Evolutionary conservation across 2,329 filamentous ascomycete genomes (phyloP).

Genomic region (Ambrosiella xylebori): DNA sequence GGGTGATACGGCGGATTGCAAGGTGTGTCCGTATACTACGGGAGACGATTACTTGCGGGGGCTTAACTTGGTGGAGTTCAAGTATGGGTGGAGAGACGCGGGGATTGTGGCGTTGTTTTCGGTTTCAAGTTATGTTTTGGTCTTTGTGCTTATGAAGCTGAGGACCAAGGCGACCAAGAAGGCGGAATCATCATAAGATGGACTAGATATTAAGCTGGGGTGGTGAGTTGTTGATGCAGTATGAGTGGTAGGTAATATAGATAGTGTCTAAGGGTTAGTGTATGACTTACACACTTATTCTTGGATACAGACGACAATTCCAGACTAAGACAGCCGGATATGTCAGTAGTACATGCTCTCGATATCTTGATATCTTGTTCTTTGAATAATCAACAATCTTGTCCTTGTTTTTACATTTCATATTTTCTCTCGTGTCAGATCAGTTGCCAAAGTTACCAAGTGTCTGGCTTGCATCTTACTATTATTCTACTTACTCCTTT

Average conservation of each 20-base stretch:
- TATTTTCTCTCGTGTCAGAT: too few species aligned
- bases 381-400: too few species aligned
- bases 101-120: constrained; percentile 41
- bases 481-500: too few species aligned
- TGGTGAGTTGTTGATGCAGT: neutral
- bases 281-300: too few species aligned
- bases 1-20: constrained; percentile 32
- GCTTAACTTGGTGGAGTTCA: constrained; percentile 42
- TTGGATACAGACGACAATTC: too few species aligned
- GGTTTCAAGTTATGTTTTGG: constrained; percentile 32
- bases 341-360: too few species aligned
- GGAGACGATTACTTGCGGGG: constrained; percentile 43
- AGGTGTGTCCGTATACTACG: constrained; percentile 40
- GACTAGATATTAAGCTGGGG: neutral
- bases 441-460: too few species aligned
- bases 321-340: too few species aligned
- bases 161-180: constrained; percentile 31
- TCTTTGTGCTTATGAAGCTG: constrained; percentile 31
- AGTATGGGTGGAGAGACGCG: constrained; percentile 49
- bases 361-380: too few species aligned
- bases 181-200: constrained; percentile 16
- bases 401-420: too few species aligned
- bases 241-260: neutral
- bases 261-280: too few species aligned
- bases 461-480: too few species aligned